Conservation (phyloP, 2,329 filamentous ascomycete species). For the Penicillium sp. region DNA sequence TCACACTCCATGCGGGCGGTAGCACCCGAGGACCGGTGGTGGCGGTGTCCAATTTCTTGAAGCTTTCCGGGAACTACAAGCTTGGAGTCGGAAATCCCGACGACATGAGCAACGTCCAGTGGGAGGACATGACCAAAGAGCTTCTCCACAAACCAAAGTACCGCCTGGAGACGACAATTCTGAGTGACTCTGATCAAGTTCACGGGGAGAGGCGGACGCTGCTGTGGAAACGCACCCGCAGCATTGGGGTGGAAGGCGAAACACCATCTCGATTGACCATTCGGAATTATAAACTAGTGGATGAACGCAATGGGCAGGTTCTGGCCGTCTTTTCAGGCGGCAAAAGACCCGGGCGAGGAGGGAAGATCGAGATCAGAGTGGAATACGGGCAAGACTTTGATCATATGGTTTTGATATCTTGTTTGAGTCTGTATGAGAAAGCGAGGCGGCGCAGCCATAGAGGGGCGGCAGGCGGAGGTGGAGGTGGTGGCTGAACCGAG, state of each 20-base stretch:
- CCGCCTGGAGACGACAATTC: conserved; percentile 25
- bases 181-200: background rate
- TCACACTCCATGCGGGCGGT: conserved; percentile 15
- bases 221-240: conserved; percentile 31
- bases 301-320: conserved; percentile 15
- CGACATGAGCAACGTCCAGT: conserved; percentile 18
- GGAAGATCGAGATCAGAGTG: conserved; percentile 17
- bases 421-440: conserved; percentile 17
- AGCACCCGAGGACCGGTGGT: conserved; percentile 16
- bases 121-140: conserved; percentile 29
- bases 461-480: conserved; percentile 12
- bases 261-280: conserved; percentile 16
- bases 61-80: conserved; percentile 26
- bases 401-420: conserved; percentile 20
- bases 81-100: conserved; percentile 29
- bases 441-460: conserved; percentile 10
- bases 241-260: conserved; percentile 21
- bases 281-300: conserved; percentile 30
- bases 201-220: conserved; percentile 18
- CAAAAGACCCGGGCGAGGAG: conserved; percentile 11
- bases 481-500: conserved; percentile 7
- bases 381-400: conserved; percentile 19
- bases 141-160: conserved; percentile 22
- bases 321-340: conserved; percentile 20
- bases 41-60: conserved; percentile 27